Base-by-base conservation (phyloP, 2,329 filamentous ascomycete species). In the Macrophomina pseudophaseolina region DNA sequence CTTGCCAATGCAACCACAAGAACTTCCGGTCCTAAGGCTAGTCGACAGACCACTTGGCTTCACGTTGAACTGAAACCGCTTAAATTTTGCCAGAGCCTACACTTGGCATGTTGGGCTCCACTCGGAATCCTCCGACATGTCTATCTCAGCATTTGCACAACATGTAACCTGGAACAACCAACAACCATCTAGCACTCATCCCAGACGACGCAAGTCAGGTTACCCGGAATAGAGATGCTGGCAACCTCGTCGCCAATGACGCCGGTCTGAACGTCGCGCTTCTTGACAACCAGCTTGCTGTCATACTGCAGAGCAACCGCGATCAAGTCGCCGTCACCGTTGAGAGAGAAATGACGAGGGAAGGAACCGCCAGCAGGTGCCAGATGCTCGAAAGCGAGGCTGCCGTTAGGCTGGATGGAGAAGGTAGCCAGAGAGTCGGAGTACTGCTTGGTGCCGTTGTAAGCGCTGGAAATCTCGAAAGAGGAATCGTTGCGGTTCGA, bases 291-390 rank as follows among this genome's bases (percentile, higher is more conserved):
- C 1, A 92, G 86, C 35, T 84, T 86, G 38, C 83, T 80, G 60
- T 87, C 87, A 16, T 78, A 78, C 77, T 93, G 89, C 69, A 91
- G 82, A 0, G 85, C 90, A 33, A 92, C 86, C 1, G 88, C 90
- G 3, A 92, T 79, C 67, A 90, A 78, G 65, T 83, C 83, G 1
- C 90, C 91, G 11, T 83, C 85, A 68, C 82, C 83, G 76, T 90
- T 93, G 66, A 92, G 78, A 60, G 84, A 85, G 75, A 92, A 90
- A 48, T 90, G 89, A 28, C 91, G 84, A 0, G 91, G 91, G 65
- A 83, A 85, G 7, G 79, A 76, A 2, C 91, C 91, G 58, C 89
- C 89, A 0, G 88, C 85, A 0, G 90, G 82, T n/a, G 84, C 84
- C 33, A 87, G 81, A 71, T 90, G 85, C 3, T 86, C 74, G 66